A percentile compares a stretch with the other conserved stretches of the same genome.
These are phyloP conservation scores for Prunus mira DNA, from an alignment of 306 rosid genomes.

Conservation along the genomic window DNA sequence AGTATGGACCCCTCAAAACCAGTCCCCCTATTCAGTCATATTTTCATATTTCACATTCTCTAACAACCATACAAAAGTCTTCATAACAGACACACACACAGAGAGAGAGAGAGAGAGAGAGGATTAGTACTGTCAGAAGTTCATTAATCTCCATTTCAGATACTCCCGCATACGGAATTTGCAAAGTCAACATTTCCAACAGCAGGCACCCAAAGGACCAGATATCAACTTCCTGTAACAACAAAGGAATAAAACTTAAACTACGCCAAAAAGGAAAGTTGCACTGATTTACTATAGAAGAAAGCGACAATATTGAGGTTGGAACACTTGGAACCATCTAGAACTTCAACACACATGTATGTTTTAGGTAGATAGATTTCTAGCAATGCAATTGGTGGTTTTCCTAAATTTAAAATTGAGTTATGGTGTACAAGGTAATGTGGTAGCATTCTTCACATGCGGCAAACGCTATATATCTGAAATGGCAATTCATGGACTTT, in stretches of 20 bases:
- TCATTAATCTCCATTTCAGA: constrained; percentile 60
- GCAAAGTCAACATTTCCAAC: constrained; percentile 74
- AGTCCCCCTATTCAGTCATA: neutral
- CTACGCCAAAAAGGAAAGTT: neutral
- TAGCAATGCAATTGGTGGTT: neutral
- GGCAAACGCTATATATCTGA: neutral
- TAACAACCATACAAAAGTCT: neutral
- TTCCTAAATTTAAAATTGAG: neutral
- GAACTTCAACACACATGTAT: neutral
- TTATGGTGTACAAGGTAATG: neutral
- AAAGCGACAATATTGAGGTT: neutral
- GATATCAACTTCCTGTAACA: constrained; percentile 83
- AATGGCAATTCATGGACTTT: no score
- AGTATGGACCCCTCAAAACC: neutral
- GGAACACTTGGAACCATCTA: neutral
- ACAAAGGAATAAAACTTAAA: constrained; percentile 16
- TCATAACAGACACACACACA: neutral
- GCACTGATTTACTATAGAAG: neutral
- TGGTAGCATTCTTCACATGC: neutral
- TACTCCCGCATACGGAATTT: constrained; percentile 62
- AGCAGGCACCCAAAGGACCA: constrained; percentile 98
- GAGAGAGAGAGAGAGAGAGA: neutral
- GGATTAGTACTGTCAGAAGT: constrained; percentile 51
- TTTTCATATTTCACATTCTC: neutral
- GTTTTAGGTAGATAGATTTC: neutral